Conservation (phyloP, 2,329 filamentous ascomycete genomes). For the Pyrenophora graminea region DNA sequence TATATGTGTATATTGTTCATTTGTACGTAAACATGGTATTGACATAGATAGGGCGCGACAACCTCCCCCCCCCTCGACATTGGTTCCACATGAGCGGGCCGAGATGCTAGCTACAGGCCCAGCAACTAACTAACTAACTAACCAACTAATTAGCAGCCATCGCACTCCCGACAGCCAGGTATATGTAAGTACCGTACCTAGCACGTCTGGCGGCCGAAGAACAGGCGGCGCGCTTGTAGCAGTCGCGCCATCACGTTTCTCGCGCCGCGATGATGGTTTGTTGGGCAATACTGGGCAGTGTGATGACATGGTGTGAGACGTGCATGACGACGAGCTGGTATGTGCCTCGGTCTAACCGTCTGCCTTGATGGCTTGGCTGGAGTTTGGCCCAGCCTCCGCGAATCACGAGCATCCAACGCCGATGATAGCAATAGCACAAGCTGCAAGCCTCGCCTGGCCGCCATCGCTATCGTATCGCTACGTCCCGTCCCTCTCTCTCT, state of each 20-base stretch:
- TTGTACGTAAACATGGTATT: background rate
- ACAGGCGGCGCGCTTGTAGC: background rate
- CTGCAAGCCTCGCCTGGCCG: slow-evolving; percentile 18
- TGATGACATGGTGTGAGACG: background rate
- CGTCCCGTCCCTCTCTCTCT: background rate
- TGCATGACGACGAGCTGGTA: slow-evolving; percentile 11
- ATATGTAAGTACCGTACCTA: too few species aligned
- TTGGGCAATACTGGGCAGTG: background rate
- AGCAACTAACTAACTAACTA: background rate
- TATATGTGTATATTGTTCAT: background rate
- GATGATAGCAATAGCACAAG: slow-evolving; percentile 24
- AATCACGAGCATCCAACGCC: slow-evolving; percentile 21
- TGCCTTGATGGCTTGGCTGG: slow-evolving; percentile 19
- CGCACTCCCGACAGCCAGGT: slow-evolving; percentile 2
- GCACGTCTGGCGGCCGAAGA: background rate
- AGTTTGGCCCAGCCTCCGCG: slow-evolving; percentile 27
- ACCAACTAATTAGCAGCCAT: background rate
- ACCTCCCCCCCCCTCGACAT: background rate
- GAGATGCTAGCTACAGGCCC: slow-evolving; percentile 4
- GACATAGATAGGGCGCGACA: slow-evolving; percentile 28
- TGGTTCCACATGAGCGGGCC: slow-evolving; percentile 16
- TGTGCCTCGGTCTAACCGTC: slow-evolving; percentile 24
- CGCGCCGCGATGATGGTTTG: too few species aligned
- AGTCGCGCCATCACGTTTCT: slow-evolving; percentile 2
- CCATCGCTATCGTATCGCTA: slow-evolving; percentile 11